phyloP scores from a whole-genome alignment of 2,329 filamentous ascomycete genomes.

The Chaetomiaceae sp. region DNA sequence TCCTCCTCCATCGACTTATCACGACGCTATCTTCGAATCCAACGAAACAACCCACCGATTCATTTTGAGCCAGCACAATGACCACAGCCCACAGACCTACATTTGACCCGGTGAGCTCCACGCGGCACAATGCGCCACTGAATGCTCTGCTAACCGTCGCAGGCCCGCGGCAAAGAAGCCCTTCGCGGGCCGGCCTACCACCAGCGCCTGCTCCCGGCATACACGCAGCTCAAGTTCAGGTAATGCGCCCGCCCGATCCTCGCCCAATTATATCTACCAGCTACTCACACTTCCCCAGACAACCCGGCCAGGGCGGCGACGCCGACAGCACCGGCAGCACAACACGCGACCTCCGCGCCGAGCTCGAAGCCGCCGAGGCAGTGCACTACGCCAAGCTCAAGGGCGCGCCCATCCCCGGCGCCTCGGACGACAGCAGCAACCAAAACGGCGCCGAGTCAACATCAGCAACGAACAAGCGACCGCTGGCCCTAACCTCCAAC shows the following conservation, averaged over 20 bases:
- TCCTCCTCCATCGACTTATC: no score
- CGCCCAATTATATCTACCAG: background rate
- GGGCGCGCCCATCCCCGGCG: slow-evolving; percentile 47
- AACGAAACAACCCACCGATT: background rate
- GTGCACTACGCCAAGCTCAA: slow-evolving; percentile 83
- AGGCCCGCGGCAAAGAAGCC: slow-evolving; percentile 92
- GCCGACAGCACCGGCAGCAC: slow-evolving; percentile 59
- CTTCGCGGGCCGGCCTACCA: slow-evolving; percentile 92
- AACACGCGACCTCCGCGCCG: slow-evolving; percentile 74
- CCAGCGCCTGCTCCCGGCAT: slow-evolving; percentile 87
- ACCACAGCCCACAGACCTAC: slow-evolving; percentile 77
- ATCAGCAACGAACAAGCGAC: slow-evolving; percentile 52
- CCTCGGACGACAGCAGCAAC: slow-evolving; percentile 40
- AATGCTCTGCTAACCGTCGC: slow-evolving; percentile 26
- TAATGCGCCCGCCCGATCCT: slow-evolving; percentile 34
- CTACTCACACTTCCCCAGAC: slow-evolving; percentile 37
- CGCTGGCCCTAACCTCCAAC: slow-evolving; percentile 49
- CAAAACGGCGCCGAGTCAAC: slow-evolving; percentile 26
- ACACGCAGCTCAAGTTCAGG: slow-evolving; percentile 88
- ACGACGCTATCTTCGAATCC: background rate
- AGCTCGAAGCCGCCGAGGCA: slow-evolving; percentile 84
- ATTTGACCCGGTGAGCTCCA: slow-evolving; percentile 76
- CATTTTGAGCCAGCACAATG: slow-evolving; percentile 37
- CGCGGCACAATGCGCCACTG: background rate
- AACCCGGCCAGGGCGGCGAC: slow-evolving; percentile 84